Conservation (phyloP, 1,284 basidiomycete species). For the Lentinus polychrous region DNA sequence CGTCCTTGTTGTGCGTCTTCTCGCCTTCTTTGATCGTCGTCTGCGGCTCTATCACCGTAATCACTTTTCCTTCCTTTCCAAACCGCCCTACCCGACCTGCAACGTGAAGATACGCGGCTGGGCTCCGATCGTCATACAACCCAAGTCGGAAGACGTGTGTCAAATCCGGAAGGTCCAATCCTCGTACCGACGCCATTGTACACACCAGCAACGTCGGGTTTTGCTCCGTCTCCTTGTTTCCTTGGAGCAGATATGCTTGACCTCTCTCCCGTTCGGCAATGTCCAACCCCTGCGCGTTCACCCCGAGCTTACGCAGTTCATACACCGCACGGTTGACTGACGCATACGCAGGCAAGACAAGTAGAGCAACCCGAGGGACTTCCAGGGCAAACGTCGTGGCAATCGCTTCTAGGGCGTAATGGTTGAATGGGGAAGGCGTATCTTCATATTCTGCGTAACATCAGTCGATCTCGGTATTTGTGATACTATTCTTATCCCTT, state of each 20-base stretch:
- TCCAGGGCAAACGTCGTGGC: constrained; percentile 66
- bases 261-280: constrained; percentile 37
- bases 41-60: constrained; percentile 45
- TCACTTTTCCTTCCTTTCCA: constrained; percentile 54
- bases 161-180: constrained; percentile 63
- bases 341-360: constrained; percentile 56
- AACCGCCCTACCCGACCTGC: constrained; percentile 74
- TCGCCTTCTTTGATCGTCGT: constrained; percentile 22
- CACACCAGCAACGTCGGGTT: constrained; percentile 60
- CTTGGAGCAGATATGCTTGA: constrained; percentile 33
- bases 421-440: constrained; percentile 45
- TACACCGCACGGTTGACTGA: constrained; percentile 54
- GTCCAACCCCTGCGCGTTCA: constrained; percentile 59
- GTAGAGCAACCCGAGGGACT: constrained; percentile 57
- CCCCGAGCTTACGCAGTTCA: constrained; percentile 57
- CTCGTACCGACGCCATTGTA: constrained; percentile 61
- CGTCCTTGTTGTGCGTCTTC: constrained; percentile 26
- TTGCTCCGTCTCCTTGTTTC: constrained; percentile 20
- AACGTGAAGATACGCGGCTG: constrained; percentile 62
- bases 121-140: constrained; percentile 41
- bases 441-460: constrained; percentile 34
- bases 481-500: too few species aligned
- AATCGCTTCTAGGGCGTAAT: constrained; percentile 55
- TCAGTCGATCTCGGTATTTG: too few species aligned
- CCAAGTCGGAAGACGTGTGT: constrained; percentile 71